Evolutionary conservation across 768 basidiomycete genomes (phyloP), one percentile per base, ranked within the genome.

Genomic region (Glaciozyma martinii): DNA sequence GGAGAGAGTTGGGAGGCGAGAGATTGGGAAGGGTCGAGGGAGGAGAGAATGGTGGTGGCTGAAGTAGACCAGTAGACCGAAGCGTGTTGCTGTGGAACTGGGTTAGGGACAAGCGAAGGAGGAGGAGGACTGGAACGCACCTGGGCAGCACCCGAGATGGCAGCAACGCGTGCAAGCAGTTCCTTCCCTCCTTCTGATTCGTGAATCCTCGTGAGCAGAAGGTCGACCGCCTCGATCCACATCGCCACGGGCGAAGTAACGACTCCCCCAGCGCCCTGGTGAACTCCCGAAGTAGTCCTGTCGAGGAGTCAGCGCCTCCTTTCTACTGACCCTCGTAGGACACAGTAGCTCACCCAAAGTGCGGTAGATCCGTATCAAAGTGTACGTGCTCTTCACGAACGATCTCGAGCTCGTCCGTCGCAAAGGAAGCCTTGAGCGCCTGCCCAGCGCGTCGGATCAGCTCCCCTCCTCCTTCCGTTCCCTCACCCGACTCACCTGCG

Each of bases 181-280:
- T 62, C 37, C 54, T 62, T 63, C 30, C 42, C 62, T 12, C 10
- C 5, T n/a, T n/a, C n/a, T 8, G 44, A 21, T 10, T 19, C 19
- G n/a, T 25, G 19, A 23, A 59, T 40, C 59, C 71, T 62, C 60
- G 84, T 79, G 75, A 87, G 81, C 66, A 91, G 77, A 54, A 89
- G 76, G 76, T 94, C 90, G 70, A 91, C 79, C 19, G 89, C 89
- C 68, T 89, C 85, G n/a, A 91, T 78, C 83, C 87, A 88, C 85
- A 90, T 87, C 62, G 79, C 80, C 29, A 90, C 86, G 5, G 90
- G 90, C 4, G 85, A 86, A 15, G 84, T 85, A 50, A 90, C 88
- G 74, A 87, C 85, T 50, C 87, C 88, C 60, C 81, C 78, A 40
- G 78, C 83, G 6, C 71, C 71, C 44, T 71, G 65, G 29, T 74